These are phyloP conservation scores for Cucurbitaria berberidis DNA, from an alignment of 2,329 filamentous ascomycete species.

Conservation along the genomic window DNA sequence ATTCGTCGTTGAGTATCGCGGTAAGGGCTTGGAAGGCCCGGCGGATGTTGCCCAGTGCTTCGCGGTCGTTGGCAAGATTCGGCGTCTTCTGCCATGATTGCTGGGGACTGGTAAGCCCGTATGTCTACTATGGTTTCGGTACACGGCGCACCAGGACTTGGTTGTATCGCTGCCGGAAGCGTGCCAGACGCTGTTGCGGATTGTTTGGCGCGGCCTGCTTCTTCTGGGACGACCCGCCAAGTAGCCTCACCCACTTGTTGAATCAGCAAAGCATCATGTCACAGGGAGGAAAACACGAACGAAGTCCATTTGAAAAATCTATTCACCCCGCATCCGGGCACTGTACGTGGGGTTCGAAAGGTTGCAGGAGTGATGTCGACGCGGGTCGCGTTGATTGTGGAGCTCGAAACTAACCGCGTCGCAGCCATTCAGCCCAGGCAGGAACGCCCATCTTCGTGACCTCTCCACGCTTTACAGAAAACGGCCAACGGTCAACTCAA, in stretches of 20 bases:
- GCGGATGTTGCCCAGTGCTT: slow-evolving; percentile 58
- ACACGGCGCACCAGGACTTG: slow-evolving; percentile 56
- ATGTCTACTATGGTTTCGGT: background rate
- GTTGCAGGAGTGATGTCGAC: slow-evolving; percentile 20
- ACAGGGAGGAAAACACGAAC: slow-evolving; percentile 14
- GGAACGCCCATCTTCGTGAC: background rate
- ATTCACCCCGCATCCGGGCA: slow-evolving; percentile 34
- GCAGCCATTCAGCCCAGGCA: slow-evolving; percentile 11
- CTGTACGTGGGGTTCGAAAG: slow-evolving; percentile 23
- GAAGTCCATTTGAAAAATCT: slow-evolving; percentile 34
- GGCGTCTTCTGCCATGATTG: slow-evolving; percentile 67
- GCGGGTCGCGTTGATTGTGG: slow-evolving; percentile 18
- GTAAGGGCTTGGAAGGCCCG: slow-evolving; percentile 63
- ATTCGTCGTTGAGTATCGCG: slow-evolving; percentile 83
- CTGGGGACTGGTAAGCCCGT: slow-evolving; percentile 43
- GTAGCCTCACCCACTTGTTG: slow-evolving; percentile 64
- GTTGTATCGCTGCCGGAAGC: slow-evolving; percentile 68
- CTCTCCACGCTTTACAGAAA: background rate
- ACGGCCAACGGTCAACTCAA: background rate
- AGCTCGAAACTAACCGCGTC: slow-evolving; percentile 15
- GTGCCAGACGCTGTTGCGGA: slow-evolving; percentile 65
- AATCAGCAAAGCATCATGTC: slow-evolving; percentile 22
- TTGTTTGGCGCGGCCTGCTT: slow-evolving; percentile 59
- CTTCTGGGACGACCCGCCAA: slow-evolving; percentile 62
- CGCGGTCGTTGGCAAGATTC: slow-evolving; percentile 58